Base-by-base conservation (phyloP, 768 basidiomycete genomes). In the Suillus lakei region DNA sequence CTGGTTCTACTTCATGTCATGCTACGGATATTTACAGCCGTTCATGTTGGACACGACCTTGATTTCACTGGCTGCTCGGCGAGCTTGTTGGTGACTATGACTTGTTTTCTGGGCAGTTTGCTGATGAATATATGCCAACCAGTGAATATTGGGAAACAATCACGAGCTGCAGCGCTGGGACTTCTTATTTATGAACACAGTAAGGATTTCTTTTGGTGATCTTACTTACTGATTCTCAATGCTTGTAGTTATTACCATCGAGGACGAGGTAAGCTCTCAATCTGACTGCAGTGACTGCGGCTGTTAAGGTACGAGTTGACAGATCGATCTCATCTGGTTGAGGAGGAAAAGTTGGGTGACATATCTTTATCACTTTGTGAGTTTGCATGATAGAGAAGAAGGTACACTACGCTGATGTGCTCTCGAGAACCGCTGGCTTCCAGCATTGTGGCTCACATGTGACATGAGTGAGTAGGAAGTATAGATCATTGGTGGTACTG, bases 121-220 rank as follows among this genome's bases (percentile, higher is more conserved):
- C 63, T 60, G 18, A 58, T 59, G 30, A 59, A 46, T 26, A 30
- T 60, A 12, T 41, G 4, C 23, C 26, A 26, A 13, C 28, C 44
- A 68, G 67, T 68, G 44, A 26, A 60, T 23, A 66, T 62, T 23
- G 67, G 60, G 5, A 66, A 62, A 16, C 43, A 62, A 61, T 66
- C 67, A 32, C 65, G 60, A n/a, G 32, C 48, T 26, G 67, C 60
- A 41, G 67, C 67, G 34, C 44, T 68, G 26, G 44, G 54, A n/a
- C 26, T 66, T 18, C 64, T 68, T 26, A 62, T 68, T n/a, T 68
- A 68, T 48, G 67, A 68, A 46, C 61, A 58, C 32, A 58, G 67
- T 68, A 26, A 61, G 64, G 39, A 38, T 26, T 34, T 64, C 30
- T 28, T 18, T 21, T 1, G 34, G 8, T 53, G 1, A 28, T 41